Evolutionary conservation across 148 eudicot species (phyloP).

Genomic region (Amaranthus cruentus): DNA sequence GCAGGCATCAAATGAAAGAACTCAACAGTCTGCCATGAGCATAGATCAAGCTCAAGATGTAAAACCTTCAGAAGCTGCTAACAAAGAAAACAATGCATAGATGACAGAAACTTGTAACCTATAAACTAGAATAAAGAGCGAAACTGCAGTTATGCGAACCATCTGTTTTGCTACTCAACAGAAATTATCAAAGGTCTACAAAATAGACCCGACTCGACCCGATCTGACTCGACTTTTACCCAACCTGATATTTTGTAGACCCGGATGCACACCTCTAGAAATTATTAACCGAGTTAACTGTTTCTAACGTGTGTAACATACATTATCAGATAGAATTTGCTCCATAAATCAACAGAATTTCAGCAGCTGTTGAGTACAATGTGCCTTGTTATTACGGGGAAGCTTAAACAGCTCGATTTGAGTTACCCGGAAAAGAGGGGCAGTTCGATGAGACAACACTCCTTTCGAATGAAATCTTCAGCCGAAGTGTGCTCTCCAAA

Average conservation of each 20-base stretch:
- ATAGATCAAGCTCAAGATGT: conserved; percentile 30
- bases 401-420: not conserved
- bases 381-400: not conserved
- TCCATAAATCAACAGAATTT: no score
- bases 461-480: not conserved
- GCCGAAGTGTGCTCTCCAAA: not conserved
- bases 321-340: no score
- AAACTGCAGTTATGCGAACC: conserved; percentile 6
- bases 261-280: no score
- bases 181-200: not conserved
- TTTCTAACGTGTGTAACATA: no score
- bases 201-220: no score
- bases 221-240: no score
- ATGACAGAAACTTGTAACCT: conserved; percentile 30
- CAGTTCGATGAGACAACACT: not conserved
- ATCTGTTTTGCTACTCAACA: no score
- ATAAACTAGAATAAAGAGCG: not conserved
- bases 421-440: not conserved
- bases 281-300: no score
- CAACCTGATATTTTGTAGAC: no score
- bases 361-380: not conserved
- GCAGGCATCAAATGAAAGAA: conserved; percentile 30
- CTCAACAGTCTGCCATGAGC: conserved; percentile 22
- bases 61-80: conserved; percentile 20
- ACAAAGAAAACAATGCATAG: conserved; percentile 16